Conservation (phyloP, 805 yeast genomes). For the Saturnispora serradocipensis region DNA sequence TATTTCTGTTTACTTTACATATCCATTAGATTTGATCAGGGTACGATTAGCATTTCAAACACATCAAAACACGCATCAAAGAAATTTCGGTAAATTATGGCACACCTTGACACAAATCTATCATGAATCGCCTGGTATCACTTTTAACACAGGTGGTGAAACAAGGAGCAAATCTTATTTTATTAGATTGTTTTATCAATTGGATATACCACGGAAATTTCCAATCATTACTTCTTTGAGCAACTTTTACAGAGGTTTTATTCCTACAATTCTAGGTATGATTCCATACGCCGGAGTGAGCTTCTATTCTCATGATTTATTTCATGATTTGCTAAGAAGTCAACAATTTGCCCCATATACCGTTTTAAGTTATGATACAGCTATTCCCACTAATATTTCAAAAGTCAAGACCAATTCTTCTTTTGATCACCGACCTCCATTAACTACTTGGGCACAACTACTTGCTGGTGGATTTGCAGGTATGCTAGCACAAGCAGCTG, state of each 20-base stretch:
- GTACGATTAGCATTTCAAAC: slow-evolving; percentile 92
- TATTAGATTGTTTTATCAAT: slow-evolving; percentile 23
- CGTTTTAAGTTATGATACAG: slow-evolving; percentile 23
- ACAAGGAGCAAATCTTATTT: slow-evolving; percentile 22
- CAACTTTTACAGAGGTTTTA: slow-evolving; percentile 89
- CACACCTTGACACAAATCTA: slow-evolving; percentile 25
- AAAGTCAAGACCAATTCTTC: slow-evolving; percentile 26
- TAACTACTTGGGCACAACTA: slow-evolving; percentile 86
- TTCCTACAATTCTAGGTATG: slow-evolving; percentile 92
- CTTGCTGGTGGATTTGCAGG: slow-evolving; percentile 96
- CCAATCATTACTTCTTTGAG: slow-evolving; percentile 30
- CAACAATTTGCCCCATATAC: slow-evolving; percentile 45
- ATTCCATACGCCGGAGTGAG: slow-evolving; percentile 97
- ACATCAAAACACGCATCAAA: slow-evolving; percentile 22
- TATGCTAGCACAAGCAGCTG: slow-evolving; percentile 88
- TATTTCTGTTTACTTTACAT: slow-evolving; percentile 76
- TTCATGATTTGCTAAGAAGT: slow-evolving; percentile 81
- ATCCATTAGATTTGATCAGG: slow-evolving; percentile 84
- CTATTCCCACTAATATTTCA: slow-evolving; percentile 7
- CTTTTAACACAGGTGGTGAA: slow-evolving; percentile 22
- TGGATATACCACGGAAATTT: slow-evolving; percentile 15
- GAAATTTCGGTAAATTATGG: slow-evolving; percentile 26
- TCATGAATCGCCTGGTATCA: slow-evolving; percentile 27
- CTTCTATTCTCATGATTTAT: slow-evolving; percentile 83
- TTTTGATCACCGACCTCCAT: slow-evolving; percentile 48